Evolutionary conservation across 345 rosid species (phyloP).

Genomic region (Aquilaria yunnanensis): DNA sequence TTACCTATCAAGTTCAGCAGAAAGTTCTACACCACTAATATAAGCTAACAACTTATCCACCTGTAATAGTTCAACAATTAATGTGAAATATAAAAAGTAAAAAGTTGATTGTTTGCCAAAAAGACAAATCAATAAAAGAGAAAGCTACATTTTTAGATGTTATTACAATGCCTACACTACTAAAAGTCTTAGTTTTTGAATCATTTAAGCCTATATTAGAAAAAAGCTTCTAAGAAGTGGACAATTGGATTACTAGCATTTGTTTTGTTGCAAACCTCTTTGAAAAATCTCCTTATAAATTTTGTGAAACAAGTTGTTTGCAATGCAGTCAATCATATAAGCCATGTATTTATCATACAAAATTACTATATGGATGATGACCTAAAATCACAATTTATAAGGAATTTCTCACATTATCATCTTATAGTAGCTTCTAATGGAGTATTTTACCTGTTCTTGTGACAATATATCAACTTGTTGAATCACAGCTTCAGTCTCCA

Average conservation of each 20-base stretch:
- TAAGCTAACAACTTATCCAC: too few relatives aligned
- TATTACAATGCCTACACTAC: too few relatives aligned
- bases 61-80: not conserved
- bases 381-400: conserved; percentile 29
- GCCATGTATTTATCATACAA: conserved; percentile 61
- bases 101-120: not conserved
- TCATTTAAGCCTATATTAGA: too few relatives aligned
- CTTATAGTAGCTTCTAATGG: not conserved
- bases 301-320: conserved; percentile 60
- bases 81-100: too few relatives aligned
- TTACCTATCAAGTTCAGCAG: too few relatives aligned
- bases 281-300: conserved; percentile 56
- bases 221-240: conserved; percentile 51
- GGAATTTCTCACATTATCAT: conserved; percentile 2
- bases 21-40: too few relatives aligned
- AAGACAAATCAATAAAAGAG: not conserved
- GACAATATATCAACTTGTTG: conserved; percentile 88
- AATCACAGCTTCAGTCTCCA: conserved; percentile 75
- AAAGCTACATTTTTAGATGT: conserved; percentile 43
- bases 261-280: conserved; percentile 58
- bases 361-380: conserved; percentile 53
- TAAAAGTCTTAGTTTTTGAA: too few relatives aligned
- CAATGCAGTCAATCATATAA: conserved; percentile 48
- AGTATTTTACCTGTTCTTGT: conserved; percentile 76
- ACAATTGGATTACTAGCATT: conserved; percentile 53